A percentile compares a stretch with the other conserved stretches of the same genome.
These are phyloP conservation scores for Fusarium ambrosium DNA, from an alignment of 2,329 filamentous ascomycete genomes.

Conservation along the genomic window DNA sequence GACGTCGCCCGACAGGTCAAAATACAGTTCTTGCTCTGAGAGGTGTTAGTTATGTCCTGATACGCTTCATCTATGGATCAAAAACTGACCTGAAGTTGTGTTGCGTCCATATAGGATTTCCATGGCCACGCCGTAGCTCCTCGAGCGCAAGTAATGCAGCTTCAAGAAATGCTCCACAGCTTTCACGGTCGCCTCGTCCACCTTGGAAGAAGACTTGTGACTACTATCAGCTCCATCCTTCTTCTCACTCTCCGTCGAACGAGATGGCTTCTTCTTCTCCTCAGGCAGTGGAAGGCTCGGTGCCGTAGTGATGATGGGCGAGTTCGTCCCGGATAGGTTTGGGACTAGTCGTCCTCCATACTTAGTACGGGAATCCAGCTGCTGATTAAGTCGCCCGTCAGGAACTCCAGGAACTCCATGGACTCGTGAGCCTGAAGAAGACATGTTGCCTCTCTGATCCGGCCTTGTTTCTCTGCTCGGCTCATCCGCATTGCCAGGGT, in stretches of 20 bases:
- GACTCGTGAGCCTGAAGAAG: neutral
- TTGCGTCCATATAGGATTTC: slow-evolving; percentile 19
- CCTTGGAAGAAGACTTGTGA: slow-evolving; percentile 7
- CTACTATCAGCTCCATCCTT: neutral
- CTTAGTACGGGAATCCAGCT: neutral
- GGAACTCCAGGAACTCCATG: neutral
- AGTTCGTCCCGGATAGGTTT: neutral
- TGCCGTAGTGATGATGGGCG: neutral
- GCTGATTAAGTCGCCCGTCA: neutral
- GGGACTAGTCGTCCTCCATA: neutral
- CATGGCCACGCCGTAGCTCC: slow-evolving; percentile 2
- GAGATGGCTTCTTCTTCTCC: neutral
- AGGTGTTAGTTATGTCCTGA: neutral
- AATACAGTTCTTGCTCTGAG: slow-evolving; percentile 17
- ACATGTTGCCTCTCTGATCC: neutral
- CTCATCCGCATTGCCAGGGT: neutral
- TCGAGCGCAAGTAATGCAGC: slow-evolving; percentile 19
- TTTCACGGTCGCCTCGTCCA: slow-evolving; percentile 13
- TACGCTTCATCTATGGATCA: neutral
- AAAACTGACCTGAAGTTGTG: neutral
- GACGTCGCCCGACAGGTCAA: slow-evolving; percentile 5
- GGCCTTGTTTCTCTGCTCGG: neutral
- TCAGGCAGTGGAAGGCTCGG: neutral
- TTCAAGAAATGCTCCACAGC: slow-evolving; percentile 13
- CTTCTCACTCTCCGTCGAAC: neutral